Percentiles rank a stretch among this genome's conserved stretches.
Conservation (phyloP, 208 protist genomes). For the Leishmania mexicana region DNA sequence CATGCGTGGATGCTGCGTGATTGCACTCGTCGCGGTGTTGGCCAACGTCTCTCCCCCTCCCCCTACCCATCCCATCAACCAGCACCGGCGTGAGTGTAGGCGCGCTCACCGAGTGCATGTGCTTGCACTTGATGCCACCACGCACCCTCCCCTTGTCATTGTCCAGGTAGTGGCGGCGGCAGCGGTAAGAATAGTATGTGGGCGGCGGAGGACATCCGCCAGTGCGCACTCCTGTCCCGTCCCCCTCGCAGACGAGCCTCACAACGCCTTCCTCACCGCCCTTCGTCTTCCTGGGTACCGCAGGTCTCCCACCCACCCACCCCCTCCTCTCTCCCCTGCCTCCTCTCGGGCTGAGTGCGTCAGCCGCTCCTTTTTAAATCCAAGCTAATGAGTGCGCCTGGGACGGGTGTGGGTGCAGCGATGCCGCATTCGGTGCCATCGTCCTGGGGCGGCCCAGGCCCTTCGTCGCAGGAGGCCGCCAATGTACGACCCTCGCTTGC, state of each 20-base stretch:
- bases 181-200: background rate
- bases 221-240: background rate
- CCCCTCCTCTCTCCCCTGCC: background rate
- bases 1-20: background rate
- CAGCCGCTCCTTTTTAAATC: background rate
- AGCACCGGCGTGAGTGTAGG: background rate
- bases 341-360: background rate
- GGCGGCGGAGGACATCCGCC: background rate
- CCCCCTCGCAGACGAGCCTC: background rate
- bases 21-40: background rate
- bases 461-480: background rate
- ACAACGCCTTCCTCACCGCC: background rate
- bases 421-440: background rate
- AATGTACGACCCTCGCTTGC: background rate
- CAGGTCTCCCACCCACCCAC: background rate
- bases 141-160: background rate
- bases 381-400: background rate
- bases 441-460: background rate
- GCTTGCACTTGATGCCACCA: background rate
- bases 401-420: no score
- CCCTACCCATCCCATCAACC: background rate
- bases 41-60: background rate
- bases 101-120: background rate
- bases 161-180: background rate
- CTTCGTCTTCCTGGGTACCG: background rate